Evolutionary conservation across 2,329 filamentous ascomycete genomes (phyloP).

Genomic region (Thelonectria rubi): DNA sequence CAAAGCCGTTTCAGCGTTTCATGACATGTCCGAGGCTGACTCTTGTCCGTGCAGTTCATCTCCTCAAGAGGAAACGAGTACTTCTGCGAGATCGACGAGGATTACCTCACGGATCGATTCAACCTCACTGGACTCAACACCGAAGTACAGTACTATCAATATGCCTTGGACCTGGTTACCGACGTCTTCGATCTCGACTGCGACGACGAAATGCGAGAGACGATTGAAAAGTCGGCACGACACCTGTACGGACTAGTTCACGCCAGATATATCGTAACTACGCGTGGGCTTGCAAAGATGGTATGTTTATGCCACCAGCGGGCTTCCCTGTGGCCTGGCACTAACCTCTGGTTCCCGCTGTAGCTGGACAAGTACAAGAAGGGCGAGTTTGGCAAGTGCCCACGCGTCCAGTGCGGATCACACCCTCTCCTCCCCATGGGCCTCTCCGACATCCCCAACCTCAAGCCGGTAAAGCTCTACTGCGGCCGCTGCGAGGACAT

Average conservation of each 20-base stretch:
- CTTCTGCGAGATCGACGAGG: constrained; percentile 99
- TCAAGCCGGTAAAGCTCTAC: constrained; percentile 95
- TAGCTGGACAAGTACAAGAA: constrained; percentile 99
- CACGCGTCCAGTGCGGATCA: constrained; percentile 91
- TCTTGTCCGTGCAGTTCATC: constrained; percentile 75
- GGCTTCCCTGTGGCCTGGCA: constrained; percentile 10
- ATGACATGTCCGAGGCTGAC: constrained; percentile 27
- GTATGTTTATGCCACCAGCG: constrained; percentile 58
- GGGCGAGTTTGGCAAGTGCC: constrained; percentile 96
- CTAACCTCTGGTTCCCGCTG: constrained; percentile 3
- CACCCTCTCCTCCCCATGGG: constrained; percentile 96
- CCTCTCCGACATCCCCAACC: constrained; percentile 86
- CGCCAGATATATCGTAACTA: constrained; percentile 96
- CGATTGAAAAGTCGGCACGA: constrained; percentile 95
- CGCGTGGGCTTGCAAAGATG: constrained; percentile 94
- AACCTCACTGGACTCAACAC: constrained; percentile 97
- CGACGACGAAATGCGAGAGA: constrained; percentile 97
- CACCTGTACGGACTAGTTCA: constrained; percentile 97
- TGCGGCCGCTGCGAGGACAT: constrained; percentile 97
- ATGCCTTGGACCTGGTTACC: constrained; percentile 95
- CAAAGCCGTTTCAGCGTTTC: neutral
- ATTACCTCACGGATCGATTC: constrained; percentile 97
- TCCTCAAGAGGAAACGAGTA: constrained; percentile 98
- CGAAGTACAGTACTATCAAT: constrained; percentile 98
- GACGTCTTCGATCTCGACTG: constrained; percentile 99